Conservation (phyloP, 2,329 filamentous ascomycete species). For the Peltaster fructicola region DNA sequence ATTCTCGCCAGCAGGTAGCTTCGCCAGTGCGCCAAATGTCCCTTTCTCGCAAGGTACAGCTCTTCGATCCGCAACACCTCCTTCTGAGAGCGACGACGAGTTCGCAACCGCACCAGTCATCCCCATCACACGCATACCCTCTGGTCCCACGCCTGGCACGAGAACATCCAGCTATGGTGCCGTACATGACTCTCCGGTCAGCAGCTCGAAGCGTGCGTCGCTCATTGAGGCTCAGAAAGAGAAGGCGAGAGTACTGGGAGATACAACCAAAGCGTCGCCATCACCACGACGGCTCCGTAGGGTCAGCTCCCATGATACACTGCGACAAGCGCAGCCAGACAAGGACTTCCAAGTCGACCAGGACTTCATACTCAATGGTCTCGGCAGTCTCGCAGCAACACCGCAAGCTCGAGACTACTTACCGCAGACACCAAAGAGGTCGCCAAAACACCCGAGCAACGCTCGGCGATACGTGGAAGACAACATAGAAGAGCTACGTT, state of each 20-base stretch:
- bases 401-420: too few relatives aligned
- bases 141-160: slow-evolving; percentile 5
- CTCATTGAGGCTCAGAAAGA: slow-evolving; percentile 1
- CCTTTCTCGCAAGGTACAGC: slow-evolving; percentile 36
- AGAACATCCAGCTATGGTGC: slow-evolving; percentile 5
- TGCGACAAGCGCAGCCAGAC: too few relatives aligned
- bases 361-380: too few relatives aligned
- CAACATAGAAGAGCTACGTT: not conserved
- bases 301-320: not conserved
- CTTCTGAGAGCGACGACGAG: slow-evolving; percentile 37
- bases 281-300: slow-evolving; percentile 19
- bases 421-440: too few relatives aligned
- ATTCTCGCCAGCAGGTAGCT: slow-evolving; percentile 9
- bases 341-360: too few relatives aligned
- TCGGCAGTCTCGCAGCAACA: too few relatives aligned
- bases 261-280: slow-evolving; percentile 21
- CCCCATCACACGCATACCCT: slow-evolving; percentile 1
- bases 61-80: slow-evolving; percentile 23
- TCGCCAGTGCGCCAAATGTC: slow-evolving; percentile 10
- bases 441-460: too few relatives aligned
- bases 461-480: not conserved
- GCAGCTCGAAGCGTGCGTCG: not conserved
- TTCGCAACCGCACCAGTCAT: slow-evolving; percentile 37
- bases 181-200: not conserved
- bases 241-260: slow-evolving; percentile 2